phyloP scores from a whole-genome alignment of 2,329 filamentous ascomycete species.

The Parafenestella ontariensis region DNA sequence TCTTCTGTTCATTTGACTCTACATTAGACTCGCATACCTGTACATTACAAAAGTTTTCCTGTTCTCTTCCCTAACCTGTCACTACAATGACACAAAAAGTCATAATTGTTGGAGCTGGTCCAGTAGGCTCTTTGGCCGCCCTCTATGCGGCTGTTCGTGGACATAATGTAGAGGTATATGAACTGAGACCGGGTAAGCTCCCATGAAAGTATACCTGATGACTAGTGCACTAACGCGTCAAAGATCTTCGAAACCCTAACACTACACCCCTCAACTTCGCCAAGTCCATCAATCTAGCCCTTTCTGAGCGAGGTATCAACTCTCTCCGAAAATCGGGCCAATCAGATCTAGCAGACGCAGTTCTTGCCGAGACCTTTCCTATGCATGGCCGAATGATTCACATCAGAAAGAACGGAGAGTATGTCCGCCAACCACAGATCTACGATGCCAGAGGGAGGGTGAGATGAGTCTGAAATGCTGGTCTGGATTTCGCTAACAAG shows the following conservation, averaged over 20 bases:
- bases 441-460: slow-evolving; percentile 91
- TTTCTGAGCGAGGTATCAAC: slow-evolving; percentile 93
- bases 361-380: slow-evolving; percentile 81
- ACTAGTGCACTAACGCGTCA: slow-evolving; percentile 3
- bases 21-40: neutral
- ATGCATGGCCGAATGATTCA: slow-evolving; percentile 99
- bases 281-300: slow-evolving; percentile 95
- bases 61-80: slow-evolving; percentile 3
- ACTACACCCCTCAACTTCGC: slow-evolving; percentile 93
- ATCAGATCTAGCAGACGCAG: slow-evolving; percentile 71
- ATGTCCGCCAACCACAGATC: slow-evolving; percentile 81
- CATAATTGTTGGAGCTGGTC: slow-evolving; percentile 88
- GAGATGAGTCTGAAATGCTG: slow-evolving; percentile 36
- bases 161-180: slow-evolving; percentile 91
- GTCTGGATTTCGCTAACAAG: slow-evolving; percentile 12
- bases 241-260: slow-evolving; percentile 84
- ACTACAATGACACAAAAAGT: slow-evolving; percentile 65
- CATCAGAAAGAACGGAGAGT: slow-evolving; percentile 67
- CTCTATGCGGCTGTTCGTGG: slow-evolving; percentile 90
- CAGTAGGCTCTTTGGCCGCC: slow-evolving; percentile 89
- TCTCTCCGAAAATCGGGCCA: slow-evolving; percentile 77
- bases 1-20: too few relatives aligned
- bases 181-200: slow-evolving; percentile 81
- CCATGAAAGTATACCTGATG: neutral
- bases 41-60: slow-evolving; percentile 2